Evolutionary conservation across 2,329 filamentous ascomycete genomes (phyloP), one percentile per base, ranked within the genome.

Genomic region (Seiridium unicorne): DNA sequence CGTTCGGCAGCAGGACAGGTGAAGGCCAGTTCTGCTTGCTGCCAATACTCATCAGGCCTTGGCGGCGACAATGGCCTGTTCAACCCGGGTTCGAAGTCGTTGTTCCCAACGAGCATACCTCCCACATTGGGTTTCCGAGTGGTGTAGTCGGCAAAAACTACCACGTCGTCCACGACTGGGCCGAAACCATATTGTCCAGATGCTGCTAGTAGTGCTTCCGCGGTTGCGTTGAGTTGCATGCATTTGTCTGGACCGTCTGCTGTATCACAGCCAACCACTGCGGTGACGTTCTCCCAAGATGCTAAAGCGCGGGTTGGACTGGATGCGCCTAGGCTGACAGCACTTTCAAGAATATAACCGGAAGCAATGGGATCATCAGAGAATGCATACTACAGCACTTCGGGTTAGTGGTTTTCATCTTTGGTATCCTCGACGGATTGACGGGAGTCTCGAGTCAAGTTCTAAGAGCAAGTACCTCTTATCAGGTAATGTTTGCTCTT

Each of bases 11-110:
- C 38, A 1, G 57, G 38, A 35, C 57, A 59, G 13, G 36, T 54
- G 57, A 59, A 59, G 9, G 55, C 26, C n/a, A 55, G 18, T 26
- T 54, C 40, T 34, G 47, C 31, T 53, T 54, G 57, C 34, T 59
- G 40, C 57, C 55, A 58, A 10, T 48, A 36, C 3, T n/a, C 32
- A 26, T 58, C 44, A 6, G 55, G 55, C 13, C 49, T 32, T 13
- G 18, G 11, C n/a, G 55, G 35, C 4, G 46, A 18, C 7, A 46
- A 18, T 3, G 46, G 44, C 9, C 44, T n/a, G 13, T 38, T 11
- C 44, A 58, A 11, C 1, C 55, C 55, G 13, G 55, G 38, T 34
- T 58, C 55, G 36, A 48, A 44, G 42, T 58, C 55, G 8, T 59
- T 53, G 48, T 49, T 35, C 11, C 55, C 55, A 18, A 57, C 42